Percentiles rank a stretch among this genome's conserved stretches.
phyloP scores from a whole-genome alignment of 148 eudicot genomes.

The Fallopia convolvulus region DNA sequence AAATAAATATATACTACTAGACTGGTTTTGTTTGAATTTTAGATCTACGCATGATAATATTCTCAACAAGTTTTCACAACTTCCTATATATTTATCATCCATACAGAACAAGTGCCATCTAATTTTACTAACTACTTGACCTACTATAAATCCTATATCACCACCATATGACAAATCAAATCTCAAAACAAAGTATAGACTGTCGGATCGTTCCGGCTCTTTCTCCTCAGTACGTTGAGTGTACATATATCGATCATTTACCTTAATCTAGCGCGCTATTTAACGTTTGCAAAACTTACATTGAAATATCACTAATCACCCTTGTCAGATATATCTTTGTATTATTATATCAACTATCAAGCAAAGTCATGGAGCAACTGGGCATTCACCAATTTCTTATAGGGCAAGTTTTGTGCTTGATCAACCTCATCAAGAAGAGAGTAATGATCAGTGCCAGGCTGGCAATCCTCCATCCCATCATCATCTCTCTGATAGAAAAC shows the following conservation, averaged over 20 bases:
- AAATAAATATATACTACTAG: too few relatives aligned
- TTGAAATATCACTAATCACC: not conserved
- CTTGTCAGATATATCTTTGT: not conserved
- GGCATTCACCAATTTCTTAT: slow-evolving; percentile 84
- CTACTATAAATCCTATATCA: not conserved
- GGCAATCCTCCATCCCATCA: not conserved
- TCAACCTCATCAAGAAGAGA: slow-evolving; percentile 61
- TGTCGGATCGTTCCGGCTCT: not conserved
- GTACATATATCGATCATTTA: not conserved
- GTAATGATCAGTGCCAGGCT: slow-evolving; percentile 18
- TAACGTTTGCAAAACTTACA: not conserved
- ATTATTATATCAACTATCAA: slow-evolving; percentile 30
- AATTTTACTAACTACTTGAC: too few relatives aligned
- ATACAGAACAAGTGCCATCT: not conserved
- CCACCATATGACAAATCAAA: not conserved
- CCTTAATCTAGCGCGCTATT: not conserved
- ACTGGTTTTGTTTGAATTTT: too few relatives aligned
- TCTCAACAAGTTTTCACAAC: not conserved
- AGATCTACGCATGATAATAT: too few relatives aligned
- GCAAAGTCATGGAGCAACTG: slow-evolving; percentile 87
- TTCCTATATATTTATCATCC: not conserved
- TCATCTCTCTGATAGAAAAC: slow-evolving; percentile 54
- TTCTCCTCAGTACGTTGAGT: not conserved
- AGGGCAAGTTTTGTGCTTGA: slow-evolving; percentile 55
- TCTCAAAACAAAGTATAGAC: not conserved